A percentile compares a stretch with the other conserved stretches of the same genome.
These are phyloP conservation scores for Solanum ossicruentum DNA, from an alignment of 257 asterid genomes.

Conservation along the genomic window DNA sequence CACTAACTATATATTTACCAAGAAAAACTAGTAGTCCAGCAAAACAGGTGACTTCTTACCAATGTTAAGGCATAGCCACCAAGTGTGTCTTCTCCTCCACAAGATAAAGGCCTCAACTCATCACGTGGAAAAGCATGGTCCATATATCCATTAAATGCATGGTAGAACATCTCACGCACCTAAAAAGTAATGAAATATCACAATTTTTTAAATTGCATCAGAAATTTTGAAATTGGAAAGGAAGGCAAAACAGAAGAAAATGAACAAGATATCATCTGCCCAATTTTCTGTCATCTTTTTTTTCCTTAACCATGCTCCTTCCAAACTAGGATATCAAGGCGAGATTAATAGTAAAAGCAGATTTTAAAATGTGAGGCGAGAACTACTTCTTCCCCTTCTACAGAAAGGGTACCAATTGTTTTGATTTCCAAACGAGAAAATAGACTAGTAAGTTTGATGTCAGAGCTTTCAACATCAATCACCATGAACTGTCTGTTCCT, in stretches of 20 bases:
- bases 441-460: background rate
- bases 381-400: background rate
- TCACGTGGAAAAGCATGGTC: slow-evolving; percentile 84
- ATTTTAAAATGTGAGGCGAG: background rate
- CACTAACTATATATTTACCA: background rate
- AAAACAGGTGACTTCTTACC: slow-evolving; percentile 32
- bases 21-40: background rate
- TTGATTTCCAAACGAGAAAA: background rate
- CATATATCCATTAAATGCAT: slow-evolving; percentile 95
- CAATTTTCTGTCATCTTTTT: background rate
- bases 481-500: background rate
- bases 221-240: background rate
- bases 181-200: slow-evolving; percentile 3
- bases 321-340: background rate
- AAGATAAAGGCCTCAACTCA: slow-evolving; percentile 86
- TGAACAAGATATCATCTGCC: background rate
- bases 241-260: background rate
- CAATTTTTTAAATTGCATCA: background rate
- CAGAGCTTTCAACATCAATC: background rate
- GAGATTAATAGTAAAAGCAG: background rate
- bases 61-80: slow-evolving; percentile 96
- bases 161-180: slow-evolving; percentile 95
- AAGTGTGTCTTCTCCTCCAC: slow-evolving; percentile 95
- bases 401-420: background rate
- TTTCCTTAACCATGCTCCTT: background rate